Conservation (phyloP, 2,329 filamentous ascomycete genomes). For the Hypoxylon sp. region DNA sequence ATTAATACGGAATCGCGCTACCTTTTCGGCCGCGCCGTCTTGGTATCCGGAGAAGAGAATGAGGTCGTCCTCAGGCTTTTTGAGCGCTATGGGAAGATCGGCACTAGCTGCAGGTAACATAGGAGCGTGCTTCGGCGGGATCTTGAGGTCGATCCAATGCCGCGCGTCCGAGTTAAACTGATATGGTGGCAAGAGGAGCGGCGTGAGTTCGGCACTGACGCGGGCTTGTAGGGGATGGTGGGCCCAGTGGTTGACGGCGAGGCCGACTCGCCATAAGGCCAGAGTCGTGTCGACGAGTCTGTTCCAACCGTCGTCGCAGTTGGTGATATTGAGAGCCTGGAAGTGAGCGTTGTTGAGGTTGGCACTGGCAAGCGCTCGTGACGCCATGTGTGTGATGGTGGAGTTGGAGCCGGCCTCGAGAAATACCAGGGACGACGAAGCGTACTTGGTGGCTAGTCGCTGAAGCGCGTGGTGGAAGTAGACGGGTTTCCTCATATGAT, state of each 20-base stretch:
- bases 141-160: conserved; percentile 49
- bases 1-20: conserved; percentile 53
- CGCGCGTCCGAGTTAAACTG: conserved; percentile 47
- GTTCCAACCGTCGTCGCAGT: conserved; percentile 9
- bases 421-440: conserved; percentile 10
- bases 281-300: conserved; percentile 9
- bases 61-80: neutral
- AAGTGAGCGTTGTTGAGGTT: conserved; percentile 11
- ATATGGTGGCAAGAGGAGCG: conserved; percentile 40
- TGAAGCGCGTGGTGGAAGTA: conserved; percentile 28
- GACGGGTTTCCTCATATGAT: conserved; percentile 28
- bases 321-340: conserved; percentile 5
- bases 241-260: conserved; percentile 11
- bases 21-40: conserved; percentile 3
- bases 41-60: conserved; percentile 17
- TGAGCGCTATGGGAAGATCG: no score
- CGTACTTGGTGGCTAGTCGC: conserved; percentile 3
- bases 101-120: no score
- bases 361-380: conserved; percentile 25
- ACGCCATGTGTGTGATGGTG: conserved; percentile 16
- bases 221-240: conserved; percentile 10
- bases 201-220: neutral
- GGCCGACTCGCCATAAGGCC: conserved; percentile 11
- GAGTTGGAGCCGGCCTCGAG: conserved; percentile 32
- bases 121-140: conserved; percentile 20